These are phyloP conservation scores for Phytophthora hybrid DNA, from an alignment of 352 stramenopile species.

Conservation along the genomic window DNA sequence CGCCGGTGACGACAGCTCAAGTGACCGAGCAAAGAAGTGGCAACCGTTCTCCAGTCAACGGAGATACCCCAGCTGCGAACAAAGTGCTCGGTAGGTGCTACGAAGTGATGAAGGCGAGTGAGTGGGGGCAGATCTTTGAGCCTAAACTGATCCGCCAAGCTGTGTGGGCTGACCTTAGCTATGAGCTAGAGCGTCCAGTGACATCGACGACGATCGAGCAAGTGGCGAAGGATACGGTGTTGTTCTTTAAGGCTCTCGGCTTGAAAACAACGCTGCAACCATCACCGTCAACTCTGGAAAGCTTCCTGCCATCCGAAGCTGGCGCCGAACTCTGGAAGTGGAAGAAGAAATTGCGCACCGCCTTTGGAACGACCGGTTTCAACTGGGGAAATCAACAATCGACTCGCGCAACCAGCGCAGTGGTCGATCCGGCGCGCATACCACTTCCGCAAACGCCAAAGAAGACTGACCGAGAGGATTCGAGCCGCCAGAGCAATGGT, in stretches of 20 bases:
- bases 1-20: background rate
- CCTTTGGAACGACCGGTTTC: background rate
- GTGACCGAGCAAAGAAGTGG: background rate
- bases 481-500: background rate
- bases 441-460: too few species aligned
- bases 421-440: too few species aligned
- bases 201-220: too few species aligned
- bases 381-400: background rate
- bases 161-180: background rate
- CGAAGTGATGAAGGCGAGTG: background rate
- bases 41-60: background rate
- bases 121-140: background rate
- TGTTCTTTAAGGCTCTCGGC: too few species aligned
- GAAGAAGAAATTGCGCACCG: constrained; percentile 12
- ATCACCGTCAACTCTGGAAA: too few species aligned
- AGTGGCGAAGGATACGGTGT: too few species aligned
- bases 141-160: background rate
- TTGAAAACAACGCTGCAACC: too few species aligned
- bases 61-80: background rate
- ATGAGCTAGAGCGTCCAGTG: background rate
- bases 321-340: background rate
- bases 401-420: too few species aligned
- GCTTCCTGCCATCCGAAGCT: background rate
- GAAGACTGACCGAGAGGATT: too few species aligned
- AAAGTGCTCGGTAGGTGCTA: background rate